Evolutionary conservation across 495 filamentous ascomycete genomes (phyloP), one percentile per base, ranked within the genome.

Genomic region (Tuber indicum): DNA sequence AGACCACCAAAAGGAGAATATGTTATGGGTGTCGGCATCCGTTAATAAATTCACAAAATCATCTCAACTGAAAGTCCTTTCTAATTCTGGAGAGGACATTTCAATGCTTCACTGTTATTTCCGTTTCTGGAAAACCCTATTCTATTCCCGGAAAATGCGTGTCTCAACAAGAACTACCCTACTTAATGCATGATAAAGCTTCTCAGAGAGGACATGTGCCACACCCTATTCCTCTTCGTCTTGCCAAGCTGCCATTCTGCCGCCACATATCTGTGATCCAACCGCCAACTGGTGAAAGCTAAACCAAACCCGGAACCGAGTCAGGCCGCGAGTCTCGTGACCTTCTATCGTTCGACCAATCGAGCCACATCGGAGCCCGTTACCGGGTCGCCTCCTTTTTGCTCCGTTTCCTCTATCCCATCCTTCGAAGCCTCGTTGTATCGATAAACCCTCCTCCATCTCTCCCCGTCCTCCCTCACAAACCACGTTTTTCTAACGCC

Each of bases 351-450:
- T 58, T 58, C 23, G n/a, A 72, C 39, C 36, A n/a, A 42, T 42
- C 71, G 41, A 42, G n/a, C 71, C 36, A 72, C 36, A 42, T 21
- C n/a, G 41, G 71, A 42, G 71, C 71, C 71, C 47, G 77, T 72
- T 69, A 71, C 79, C 75, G 73, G 74, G 74, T 80, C 79, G 74
- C 78, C 70, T 75, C 75, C 76, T 75, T 78, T 44, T 62, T 77
- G 52, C 76, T 42, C 78, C 74, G 74, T 72, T 72, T 71, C 77
- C 76, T 70, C 76, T 46, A 76, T 75, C 70, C 46, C 70, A 70
- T 72, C 74, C 49, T 17, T 5, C 58, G n/a, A 26, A 17, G 72
- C 47, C 75, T 45, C 46, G 70, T 71, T 43, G 49, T 42, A 43
- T 62, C 78, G 77, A 32, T 78, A 66, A 46, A 70, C 71, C 78